These are phyloP conservation scores for Cyberlindnera veronae DNA, from an alignment of 805 yeast genomes.

Conservation along the genomic window DNA sequence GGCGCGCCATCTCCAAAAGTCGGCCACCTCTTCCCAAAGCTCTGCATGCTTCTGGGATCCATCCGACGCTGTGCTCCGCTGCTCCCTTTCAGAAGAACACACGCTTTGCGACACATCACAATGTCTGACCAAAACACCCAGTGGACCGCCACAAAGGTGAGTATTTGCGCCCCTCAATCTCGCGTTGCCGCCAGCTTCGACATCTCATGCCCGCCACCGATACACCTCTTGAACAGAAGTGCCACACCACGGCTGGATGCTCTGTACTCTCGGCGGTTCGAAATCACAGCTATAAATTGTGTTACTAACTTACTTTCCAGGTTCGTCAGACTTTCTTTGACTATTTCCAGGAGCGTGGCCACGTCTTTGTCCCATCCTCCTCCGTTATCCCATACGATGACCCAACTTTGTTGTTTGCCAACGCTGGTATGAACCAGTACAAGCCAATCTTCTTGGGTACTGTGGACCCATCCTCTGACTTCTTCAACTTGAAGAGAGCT, in stretches of 20 bases:
- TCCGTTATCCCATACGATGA: constrained; percentile 97
- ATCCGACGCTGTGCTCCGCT: constrained; percentile 15
- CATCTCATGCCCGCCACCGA: background rate
- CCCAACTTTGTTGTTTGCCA: constrained; percentile 93
- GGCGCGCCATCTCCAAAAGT: constrained; percentile 13
- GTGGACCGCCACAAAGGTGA: constrained; percentile 29
- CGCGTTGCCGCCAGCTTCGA: background rate
- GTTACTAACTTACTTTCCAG: constrained; percentile 20
- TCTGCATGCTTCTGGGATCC: constrained; percentile 17
- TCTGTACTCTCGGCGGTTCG: too few relatives aligned
- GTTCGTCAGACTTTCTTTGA: constrained; percentile 86
- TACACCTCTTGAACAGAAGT: background rate
- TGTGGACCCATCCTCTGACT: constrained; percentile 90
- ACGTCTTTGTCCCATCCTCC: constrained; percentile 85
- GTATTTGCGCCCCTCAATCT: constrained; percentile 7
- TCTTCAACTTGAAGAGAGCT: constrained; percentile 81
- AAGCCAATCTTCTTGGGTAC: constrained; percentile 97
- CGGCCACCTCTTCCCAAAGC: constrained; percentile 5
- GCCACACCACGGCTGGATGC: too few relatives aligned
- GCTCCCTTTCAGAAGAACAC: constrained; percentile 10
- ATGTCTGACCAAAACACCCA: constrained; percentile 26
- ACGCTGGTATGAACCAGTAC: constrained; percentile 99
- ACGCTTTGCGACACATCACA: constrained; percentile 13
- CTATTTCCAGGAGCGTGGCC: constrained; percentile 65
- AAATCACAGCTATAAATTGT: too few relatives aligned